Evolutionary conservation across 768 basidiomycete genomes (phyloP).

Genomic region (Pulveroboletus ravenelii): DNA sequence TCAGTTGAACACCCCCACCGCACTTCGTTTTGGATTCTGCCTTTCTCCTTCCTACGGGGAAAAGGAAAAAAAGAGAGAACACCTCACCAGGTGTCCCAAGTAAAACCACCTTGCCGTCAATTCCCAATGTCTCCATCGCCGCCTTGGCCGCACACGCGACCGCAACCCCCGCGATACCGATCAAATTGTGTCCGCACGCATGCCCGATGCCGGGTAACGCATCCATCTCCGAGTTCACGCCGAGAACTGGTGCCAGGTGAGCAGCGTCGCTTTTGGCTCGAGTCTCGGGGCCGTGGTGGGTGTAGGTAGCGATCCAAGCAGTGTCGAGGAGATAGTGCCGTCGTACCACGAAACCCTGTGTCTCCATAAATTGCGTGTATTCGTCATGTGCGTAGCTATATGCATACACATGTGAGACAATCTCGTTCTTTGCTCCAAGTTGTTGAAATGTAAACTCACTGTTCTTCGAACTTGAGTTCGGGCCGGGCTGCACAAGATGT

Average conservation of each 20-base stretch:
- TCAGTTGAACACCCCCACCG: background rate
- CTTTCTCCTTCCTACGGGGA: background rate
- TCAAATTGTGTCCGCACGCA: slow-evolving; percentile 79
- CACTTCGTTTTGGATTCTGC: too few species aligned
- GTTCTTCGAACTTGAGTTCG: slow-evolving; percentile 64
- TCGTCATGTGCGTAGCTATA: slow-evolving; percentile 57
- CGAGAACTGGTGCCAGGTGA: slow-evolving; percentile 32
- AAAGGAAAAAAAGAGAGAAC: background rate
- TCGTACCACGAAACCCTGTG: slow-evolving; percentile 61
- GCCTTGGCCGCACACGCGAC: slow-evolving; percentile 63
- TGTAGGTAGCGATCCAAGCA: slow-evolving; percentile 68
- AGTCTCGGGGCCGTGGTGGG: slow-evolving; percentile 26
- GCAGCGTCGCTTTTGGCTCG: background rate
- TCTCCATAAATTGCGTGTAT: slow-evolving; percentile 61
- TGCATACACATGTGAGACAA: background rate
- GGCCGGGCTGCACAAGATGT: slow-evolving; percentile 49
- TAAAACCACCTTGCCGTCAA: slow-evolving; percentile 62
- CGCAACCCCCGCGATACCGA: slow-evolving; percentile 69
- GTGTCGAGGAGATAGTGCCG: slow-evolving; percentile 61
- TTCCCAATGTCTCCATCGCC: slow-evolving; percentile 54
- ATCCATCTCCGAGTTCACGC: slow-evolving; percentile 80
- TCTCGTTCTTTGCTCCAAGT: background rate
- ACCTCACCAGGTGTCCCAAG: slow-evolving; percentile 71
- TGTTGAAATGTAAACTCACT: slow-evolving; percentile 31
- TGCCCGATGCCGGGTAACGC: slow-evolving; percentile 57